Evolutionary conservation across 2,329 filamentous ascomycete genomes (phyloP).

Genomic region (Onygenales sp.): DNA sequence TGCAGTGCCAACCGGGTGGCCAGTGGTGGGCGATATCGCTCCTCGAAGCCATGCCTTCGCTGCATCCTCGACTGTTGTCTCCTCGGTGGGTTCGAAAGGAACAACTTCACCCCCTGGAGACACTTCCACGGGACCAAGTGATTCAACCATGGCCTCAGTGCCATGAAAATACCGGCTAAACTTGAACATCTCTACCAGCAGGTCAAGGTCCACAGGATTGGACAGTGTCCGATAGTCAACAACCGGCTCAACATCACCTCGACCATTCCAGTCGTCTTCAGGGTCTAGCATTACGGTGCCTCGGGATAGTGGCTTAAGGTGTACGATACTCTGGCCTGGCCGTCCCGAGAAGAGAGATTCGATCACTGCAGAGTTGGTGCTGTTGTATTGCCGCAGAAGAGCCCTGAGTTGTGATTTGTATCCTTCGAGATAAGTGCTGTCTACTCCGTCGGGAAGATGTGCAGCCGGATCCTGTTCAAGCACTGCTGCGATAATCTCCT

Average conservation of each 20-base stretch:
- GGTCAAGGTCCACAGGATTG: slow-evolving; percentile 29
- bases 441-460: neutral
- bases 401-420: neutral
- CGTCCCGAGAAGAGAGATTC: neutral
- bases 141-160: slow-evolving; percentile 2
- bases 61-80: neutral
- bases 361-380: neutral
- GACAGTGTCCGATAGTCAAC: slow-evolving; percentile 32
- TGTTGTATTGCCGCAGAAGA: neutral
- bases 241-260: slow-evolving; percentile 17
- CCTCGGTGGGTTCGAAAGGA: slow-evolving; percentile 6
- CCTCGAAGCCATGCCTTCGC: slow-evolving; percentile 11
- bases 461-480: neutral
- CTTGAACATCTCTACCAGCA: slow-evolving; percentile 16
- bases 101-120: slow-evolving; percentile 12
- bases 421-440: neutral
- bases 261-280: slow-evolving; percentile 19
- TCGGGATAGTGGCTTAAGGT: slow-evolving; percentile 30
- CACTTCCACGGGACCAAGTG: slow-evolving; percentile 13
- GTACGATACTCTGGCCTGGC: neutral
- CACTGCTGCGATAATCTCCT: neutral
- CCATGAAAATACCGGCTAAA: slow-evolving; percentile 10
- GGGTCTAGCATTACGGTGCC: slow-evolving; percentile 31
- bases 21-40: slow-evolving; percentile 26
- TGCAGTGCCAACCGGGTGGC: slow-evolving; percentile 22